A percentile compares a stretch with the other conserved stretches of the same genome.
Conservation (phyloP, 2,329 filamentous ascomycete species). For the Nemania serpens region DNA sequence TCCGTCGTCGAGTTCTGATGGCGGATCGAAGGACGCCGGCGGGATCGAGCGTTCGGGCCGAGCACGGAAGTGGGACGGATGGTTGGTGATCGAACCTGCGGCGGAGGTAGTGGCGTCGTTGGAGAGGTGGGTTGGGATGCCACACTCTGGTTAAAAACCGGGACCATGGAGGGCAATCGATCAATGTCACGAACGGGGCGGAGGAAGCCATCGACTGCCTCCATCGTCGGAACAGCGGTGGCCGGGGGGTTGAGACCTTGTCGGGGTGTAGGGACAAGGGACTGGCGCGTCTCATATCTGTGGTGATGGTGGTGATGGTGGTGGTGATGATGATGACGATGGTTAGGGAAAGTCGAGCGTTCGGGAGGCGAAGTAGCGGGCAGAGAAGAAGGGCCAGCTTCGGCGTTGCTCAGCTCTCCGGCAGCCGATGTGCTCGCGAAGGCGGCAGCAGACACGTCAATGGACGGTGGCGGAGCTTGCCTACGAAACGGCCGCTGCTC, state of each 20-base stretch:
- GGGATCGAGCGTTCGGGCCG: constrained; percentile 58
- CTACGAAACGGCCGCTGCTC: constrained; percentile 70
- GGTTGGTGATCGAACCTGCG: constrained; percentile 63
- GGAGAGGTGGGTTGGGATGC: constrained; percentile 91
- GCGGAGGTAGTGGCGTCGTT: constrained; percentile 77
- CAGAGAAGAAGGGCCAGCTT: constrained; percentile 65
- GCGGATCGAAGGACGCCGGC: constrained; percentile 81
- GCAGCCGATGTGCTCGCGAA: constrained; percentile 52
- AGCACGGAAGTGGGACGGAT: constrained; percentile 58
- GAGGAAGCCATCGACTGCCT: constrained; percentile 73
- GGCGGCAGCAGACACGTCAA: constrained; percentile 70
- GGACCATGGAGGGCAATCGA: constrained; percentile 80
- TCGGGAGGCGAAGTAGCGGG: constrained; percentile 74
- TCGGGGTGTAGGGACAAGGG: constrained; percentile 54
- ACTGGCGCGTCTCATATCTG: constrained; percentile 55
- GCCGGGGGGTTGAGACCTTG: constrained; percentile 69
- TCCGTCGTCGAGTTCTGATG: constrained; percentile 92
- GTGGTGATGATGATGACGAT: constrained; percentile 57
- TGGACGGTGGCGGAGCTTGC: constrained; percentile 81
- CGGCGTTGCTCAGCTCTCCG: constrained; percentile 48
- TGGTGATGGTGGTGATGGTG: constrained; percentile 51
- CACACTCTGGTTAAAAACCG: constrained; percentile 69
- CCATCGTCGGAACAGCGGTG: constrained; percentile 68
- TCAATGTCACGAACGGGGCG: constrained; percentile 82
- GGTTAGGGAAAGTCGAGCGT: constrained; percentile 63